phyloP scores from a whole-genome alignment of 2,329 filamentous ascomycete genomes.

The Tolypocladium cylindrosporum region DNA sequence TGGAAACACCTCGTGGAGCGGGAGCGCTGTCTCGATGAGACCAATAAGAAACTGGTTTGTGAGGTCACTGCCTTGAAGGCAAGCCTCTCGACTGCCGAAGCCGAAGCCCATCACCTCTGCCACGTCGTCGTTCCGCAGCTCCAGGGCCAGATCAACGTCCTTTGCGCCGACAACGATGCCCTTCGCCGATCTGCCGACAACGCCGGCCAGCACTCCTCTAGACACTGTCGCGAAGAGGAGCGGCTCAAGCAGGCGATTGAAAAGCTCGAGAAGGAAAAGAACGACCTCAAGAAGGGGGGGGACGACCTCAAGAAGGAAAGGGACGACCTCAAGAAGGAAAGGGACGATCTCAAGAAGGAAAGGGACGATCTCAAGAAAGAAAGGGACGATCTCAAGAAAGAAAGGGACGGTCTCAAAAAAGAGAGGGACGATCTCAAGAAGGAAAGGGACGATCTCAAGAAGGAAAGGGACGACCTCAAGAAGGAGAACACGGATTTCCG shows the following conservation, averaged over 20 bases:
- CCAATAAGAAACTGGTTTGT: conserved; percentile 21
- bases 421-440: conserved; percentile 21
- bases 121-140: conserved; percentile 24
- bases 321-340: too few species aligned
- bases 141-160: conserved; percentile 23
- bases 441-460: conserved; percentile 20
- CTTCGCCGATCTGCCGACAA: conserved; percentile 27
- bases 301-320: too few species aligned
- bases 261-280: conserved; percentile 22
- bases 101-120: conserved; percentile 22
- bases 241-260: conserved; percentile 21
- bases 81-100: conserved; percentile 22
- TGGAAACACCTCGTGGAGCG: conserved; percentile 26
- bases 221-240: conserved; percentile 21
- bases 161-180: conserved; percentile 27
- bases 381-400: too few species aligned
- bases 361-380: too few species aligned
- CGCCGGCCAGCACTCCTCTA: conserved; percentile 17
- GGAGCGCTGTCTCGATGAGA: conserved; percentile 23
- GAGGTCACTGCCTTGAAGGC: conserved; percentile 24
- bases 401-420: conserved; percentile 15
- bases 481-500: conserved; percentile 25
- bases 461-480: conserved; percentile 20
- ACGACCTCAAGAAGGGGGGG: too few species aligned
- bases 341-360: too few species aligned